A percentile compares a stretch with the other conserved stretches of the same genome.
These are phyloP conservation scores for Capsella bursapastoris DNA, from an alignment of 345 rosid species.

Conservation along the genomic window DNA sequence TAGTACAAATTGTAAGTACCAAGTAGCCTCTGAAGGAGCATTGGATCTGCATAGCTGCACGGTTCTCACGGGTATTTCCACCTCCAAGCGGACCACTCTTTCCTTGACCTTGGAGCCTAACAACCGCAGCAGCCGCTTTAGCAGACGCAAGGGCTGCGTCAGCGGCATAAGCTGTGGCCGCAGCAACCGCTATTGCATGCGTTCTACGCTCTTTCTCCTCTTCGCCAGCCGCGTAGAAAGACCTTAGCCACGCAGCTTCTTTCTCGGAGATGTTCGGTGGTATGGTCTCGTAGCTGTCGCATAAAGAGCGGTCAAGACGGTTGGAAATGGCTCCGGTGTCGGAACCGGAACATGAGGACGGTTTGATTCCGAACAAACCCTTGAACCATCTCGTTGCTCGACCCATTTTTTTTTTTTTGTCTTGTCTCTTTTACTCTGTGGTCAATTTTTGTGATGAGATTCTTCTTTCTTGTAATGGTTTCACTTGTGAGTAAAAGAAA, in stretches of 20 bases:
- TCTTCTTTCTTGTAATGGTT: constrained; percentile 14
- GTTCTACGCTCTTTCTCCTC: constrained; percentile 64
- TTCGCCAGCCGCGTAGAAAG: constrained; percentile 48
- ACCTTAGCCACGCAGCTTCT: constrained; percentile 65
- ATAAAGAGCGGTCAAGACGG: constrained; percentile 37
- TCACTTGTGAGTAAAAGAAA: background rate
- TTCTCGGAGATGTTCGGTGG: constrained; percentile 54
- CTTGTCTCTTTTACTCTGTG: constrained; percentile 11
- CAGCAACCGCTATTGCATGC: constrained; percentile 70
- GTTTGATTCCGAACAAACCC: constrained; percentile 71
- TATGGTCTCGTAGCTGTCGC: constrained; percentile 49
- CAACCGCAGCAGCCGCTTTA: constrained; percentile 64
- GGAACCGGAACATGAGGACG: constrained; percentile 47
- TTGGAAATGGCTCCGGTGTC: constrained; percentile 33
- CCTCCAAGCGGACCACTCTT: constrained; percentile 50
- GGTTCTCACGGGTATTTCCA: constrained; percentile 44
- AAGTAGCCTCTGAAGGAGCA: constrained; percentile 68
- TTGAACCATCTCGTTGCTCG: constrained; percentile 78
- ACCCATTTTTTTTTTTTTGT: constrained; percentile 51
- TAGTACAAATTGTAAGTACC: constrained; percentile 45
- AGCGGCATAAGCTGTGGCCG: constrained; percentile 77
- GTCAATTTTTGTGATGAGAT: constrained; percentile 27
- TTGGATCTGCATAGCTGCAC: constrained; percentile 73
- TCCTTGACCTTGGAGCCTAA: constrained; percentile 57
- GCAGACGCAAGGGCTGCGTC: constrained; percentile 73